Percentiles rank a stretch among this genome's conserved stretches.
phyloP scores from a whole-genome alignment of 2,329 filamentous ascomycete genomes.

The Pseudogymnoascus verrucosus region DNA sequence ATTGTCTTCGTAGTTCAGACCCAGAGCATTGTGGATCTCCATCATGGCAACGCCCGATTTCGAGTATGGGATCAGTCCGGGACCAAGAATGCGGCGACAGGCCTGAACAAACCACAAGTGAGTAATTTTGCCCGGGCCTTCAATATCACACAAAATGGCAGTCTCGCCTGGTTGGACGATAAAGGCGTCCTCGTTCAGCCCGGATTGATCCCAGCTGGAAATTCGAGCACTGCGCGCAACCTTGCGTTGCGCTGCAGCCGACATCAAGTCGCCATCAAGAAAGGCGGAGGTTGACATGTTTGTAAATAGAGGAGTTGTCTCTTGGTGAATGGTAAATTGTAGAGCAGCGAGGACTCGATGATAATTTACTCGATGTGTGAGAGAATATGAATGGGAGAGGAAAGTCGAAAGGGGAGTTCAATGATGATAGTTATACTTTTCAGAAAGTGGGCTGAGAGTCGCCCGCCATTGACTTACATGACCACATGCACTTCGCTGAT shows the following conservation, averaged over 20 bases:
- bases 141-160: conserved; percentile 25
- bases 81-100: conserved; percentile 28
- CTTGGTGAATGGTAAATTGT: not conserved
- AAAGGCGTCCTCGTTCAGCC: conserved; percentile 28
- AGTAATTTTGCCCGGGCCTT: conserved; percentile 29
- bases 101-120: conserved; percentile 30
- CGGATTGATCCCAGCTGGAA: conserved; percentile 27
- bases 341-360: not conserved
- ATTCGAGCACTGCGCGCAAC: conserved; percentile 24
- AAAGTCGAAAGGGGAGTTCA: not conserved
- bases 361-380: not conserved
- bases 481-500: not conserved
- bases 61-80: conserved; percentile 28
- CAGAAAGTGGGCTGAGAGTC: not conserved
- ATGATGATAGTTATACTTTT: not conserved
- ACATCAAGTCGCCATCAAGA: conserved; percentile 8
- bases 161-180: conserved; percentile 28
- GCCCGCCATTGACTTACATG: not conserved
- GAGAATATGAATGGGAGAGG: not conserved
- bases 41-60: conserved; percentile 31
- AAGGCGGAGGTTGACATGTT: not conserved
- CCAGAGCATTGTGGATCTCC: conserved; percentile 28
- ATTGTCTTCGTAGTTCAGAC: conserved; percentile 28
- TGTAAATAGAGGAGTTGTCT: not conserved
- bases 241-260: conserved; percentile 18